Evolutionary conservation across 2,329 filamentous ascomycete species (phyloP).

Genomic region (Teratosphaeria epicoccoides): DNA sequence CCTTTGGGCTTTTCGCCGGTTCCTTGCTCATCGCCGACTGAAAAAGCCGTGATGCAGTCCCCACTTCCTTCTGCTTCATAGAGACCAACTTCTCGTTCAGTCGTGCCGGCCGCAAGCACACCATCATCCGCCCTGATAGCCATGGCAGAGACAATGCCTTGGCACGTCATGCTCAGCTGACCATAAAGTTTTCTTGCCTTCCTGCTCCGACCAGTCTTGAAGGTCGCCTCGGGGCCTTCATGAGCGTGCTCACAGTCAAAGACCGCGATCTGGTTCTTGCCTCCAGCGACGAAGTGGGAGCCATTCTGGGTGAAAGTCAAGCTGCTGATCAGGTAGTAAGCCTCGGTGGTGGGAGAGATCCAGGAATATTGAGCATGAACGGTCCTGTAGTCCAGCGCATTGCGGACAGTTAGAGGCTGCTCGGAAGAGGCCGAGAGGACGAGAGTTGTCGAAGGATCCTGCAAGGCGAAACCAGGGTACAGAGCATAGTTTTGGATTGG

Average conservation of each 20-base stretch:
- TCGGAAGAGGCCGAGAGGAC: constrained; percentile 44
- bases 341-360: constrained; percentile 45
- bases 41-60: constrained; percentile 42
- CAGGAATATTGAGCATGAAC: constrained; percentile 45
- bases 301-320: constrained; percentile 43
- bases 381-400: constrained; percentile 38
- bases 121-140: constrained; percentile 34
- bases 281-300: constrained; percentile 47
- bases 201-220: constrained; percentile 28
- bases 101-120: constrained; percentile 48
- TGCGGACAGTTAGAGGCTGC: constrained; percentile 47
- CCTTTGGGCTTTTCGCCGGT: constrained; percentile 24
- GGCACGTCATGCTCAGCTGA: constrained; percentile 36
- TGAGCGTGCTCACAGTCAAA: constrained; percentile 45
- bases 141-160: constrained; percentile 46
- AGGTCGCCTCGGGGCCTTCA: constrained; percentile 35
- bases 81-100: constrained; percentile 45
- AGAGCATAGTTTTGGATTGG: constrained; percentile 42
- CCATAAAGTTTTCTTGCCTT: constrained; percentile 29
- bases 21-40: constrained; percentile 15
- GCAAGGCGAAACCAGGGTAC: constrained; percentile 45
- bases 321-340: constrained; percentile 44
- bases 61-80: constrained; percentile 43
- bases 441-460: constrained; percentile 39
- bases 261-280: constrained; percentile 41